Evolutionary conservation across 176 grass and related monocot genomes (phyloP).

Genomic region (Otatea glauca): DNA sequence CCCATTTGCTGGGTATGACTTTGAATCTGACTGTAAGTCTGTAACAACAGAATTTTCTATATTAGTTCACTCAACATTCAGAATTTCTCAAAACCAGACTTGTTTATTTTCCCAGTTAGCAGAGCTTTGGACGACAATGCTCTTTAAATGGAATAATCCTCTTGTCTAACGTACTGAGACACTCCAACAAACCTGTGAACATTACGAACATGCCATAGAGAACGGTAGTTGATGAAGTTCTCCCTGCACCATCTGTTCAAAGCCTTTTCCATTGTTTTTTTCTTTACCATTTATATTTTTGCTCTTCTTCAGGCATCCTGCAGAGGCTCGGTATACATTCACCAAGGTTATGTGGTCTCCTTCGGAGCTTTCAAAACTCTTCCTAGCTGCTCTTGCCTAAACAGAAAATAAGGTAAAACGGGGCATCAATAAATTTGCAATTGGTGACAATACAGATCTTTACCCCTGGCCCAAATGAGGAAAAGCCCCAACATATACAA

Average conservation of each 20-base stretch:
- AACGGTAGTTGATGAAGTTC: conserved; percentile 82
- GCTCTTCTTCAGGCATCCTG: conserved; percentile 80
- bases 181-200: conserved; percentile 65
- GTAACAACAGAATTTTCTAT: conserved; percentile 27
- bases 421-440: background rate
- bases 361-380: conserved; percentile 79
- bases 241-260: conserved; percentile 89
- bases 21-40: conserved; percentile 85
- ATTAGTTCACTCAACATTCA: too few species aligned
- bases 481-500: background rate
- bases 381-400: conserved; percentile 88
- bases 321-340: conserved; percentile 73
- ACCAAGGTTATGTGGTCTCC: conserved; percentile 88
- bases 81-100: too few species aligned
- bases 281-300: conserved; percentile 78
- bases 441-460: background rate
- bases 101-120: too few species aligned
- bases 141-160: too few species aligned
- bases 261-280: conserved; percentile 78
- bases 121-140: too few species aligned
- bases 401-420: conserved; percentile 25
- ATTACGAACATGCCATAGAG: conserved; percentile 70
- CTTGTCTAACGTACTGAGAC: too few species aligned
- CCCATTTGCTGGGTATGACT: conserved; percentile 85
- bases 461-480: background rate